Percentiles rank a stretch among this genome's conserved stretches.
phyloP scores from a whole-genome alignment of 225 moss, liverwort and hornwort genomes.

The Lunularia cruciata region DNA sequence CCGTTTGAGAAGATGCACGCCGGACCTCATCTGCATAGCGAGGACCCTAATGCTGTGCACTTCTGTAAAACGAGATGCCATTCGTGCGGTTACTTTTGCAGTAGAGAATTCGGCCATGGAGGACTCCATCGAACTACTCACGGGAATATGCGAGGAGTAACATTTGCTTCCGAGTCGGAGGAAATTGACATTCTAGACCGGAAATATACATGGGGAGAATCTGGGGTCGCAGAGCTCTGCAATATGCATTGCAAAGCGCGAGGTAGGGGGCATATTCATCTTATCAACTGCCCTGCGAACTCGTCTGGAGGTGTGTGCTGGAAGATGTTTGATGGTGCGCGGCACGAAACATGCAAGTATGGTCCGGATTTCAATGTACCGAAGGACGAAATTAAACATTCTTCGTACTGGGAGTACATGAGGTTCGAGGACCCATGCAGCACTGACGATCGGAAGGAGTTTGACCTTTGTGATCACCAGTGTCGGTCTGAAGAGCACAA shows the following conservation, averaged over 20 bases:
- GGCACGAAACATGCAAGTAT: constrained; percentile 35
- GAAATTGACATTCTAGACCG: constrained; percentile 42
- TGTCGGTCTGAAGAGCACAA: constrained; percentile 34
- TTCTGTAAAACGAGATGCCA: constrained; percentile 39
- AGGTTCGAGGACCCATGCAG: constrained; percentile 37
- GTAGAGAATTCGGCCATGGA: constrained; percentile 27
- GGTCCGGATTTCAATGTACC: constrained; percentile 21
- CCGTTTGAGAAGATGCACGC: constrained; percentile 20
- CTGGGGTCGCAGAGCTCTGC: constrained; percentile 53
- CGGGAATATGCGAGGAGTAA: constrained; percentile 43
- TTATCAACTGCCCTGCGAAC: constrained; percentile 25
- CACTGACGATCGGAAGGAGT: constrained; percentile 24
- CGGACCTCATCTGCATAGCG: constrained; percentile 31
- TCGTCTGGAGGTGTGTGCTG: constrained; percentile 27
- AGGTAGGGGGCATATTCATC: constrained; percentile 48
- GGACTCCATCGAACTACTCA: constrained; percentile 40
- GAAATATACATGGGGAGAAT: constrained; percentile 50
- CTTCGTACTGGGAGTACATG: constrained; percentile 30
- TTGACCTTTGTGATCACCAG: constrained; percentile 29
- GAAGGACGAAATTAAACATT: constrained; percentile 38
- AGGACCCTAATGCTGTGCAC: constrained; percentile 30
- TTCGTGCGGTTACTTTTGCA: constrained; percentile 43
- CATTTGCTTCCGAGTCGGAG: constrained; percentile 38
- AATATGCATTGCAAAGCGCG: constrained; percentile 49
- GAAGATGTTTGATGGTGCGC: constrained; percentile 14